Conservation (phyloP, 2,329 filamentous ascomycete genomes). For the Onygena corvina region DNA sequence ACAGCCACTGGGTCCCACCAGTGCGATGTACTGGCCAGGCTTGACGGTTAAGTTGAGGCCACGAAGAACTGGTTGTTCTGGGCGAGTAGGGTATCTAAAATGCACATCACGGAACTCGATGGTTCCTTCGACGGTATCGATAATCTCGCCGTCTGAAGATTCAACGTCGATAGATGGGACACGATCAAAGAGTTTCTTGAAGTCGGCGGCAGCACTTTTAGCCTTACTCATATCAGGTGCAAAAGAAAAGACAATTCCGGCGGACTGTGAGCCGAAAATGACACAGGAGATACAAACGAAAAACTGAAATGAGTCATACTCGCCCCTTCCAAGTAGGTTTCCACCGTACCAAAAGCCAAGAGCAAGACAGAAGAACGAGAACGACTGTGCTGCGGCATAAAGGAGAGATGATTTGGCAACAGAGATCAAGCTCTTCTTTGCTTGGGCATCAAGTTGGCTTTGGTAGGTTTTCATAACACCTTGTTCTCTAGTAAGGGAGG, state of each 20-base stretch:
- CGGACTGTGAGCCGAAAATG: constrained; percentile 85
- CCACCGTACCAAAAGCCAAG: constrained; percentile 91
- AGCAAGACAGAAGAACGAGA: constrained; percentile 72
- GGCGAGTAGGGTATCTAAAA: constrained; percentile 84
- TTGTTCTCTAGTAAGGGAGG: constrained; percentile 72
- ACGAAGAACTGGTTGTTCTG: constrained; percentile 81
- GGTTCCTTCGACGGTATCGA: constrained; percentile 57
- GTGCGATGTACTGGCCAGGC: constrained; percentile 46
- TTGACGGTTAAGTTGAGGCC: constrained; percentile 53
- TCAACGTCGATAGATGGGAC: constrained; percentile 72
- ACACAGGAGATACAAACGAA: constrained; percentile 82
- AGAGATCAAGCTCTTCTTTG: constrained; percentile 55
- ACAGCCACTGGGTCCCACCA: constrained; percentile 88
- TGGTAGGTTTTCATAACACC: constrained; percentile 68
- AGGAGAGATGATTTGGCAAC: constrained; percentile 64
- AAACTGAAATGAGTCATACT: constrained; percentile 75
- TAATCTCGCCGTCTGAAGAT: constrained; percentile 53
- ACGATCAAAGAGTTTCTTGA: constrained; percentile 75
- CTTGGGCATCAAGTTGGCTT: constrained; percentile 52
- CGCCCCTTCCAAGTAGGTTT: constrained; percentile 54
- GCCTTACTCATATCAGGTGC: constrained; percentile 90
- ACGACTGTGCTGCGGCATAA: constrained; percentile 72
- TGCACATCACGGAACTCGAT: constrained; percentile 89
- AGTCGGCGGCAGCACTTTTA: constrained; percentile 64
- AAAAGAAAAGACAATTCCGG: constrained; percentile 78